phyloP scores from a whole-genome alignment of 352 stramenopile species.

The Pythium angustatum region DNA sequence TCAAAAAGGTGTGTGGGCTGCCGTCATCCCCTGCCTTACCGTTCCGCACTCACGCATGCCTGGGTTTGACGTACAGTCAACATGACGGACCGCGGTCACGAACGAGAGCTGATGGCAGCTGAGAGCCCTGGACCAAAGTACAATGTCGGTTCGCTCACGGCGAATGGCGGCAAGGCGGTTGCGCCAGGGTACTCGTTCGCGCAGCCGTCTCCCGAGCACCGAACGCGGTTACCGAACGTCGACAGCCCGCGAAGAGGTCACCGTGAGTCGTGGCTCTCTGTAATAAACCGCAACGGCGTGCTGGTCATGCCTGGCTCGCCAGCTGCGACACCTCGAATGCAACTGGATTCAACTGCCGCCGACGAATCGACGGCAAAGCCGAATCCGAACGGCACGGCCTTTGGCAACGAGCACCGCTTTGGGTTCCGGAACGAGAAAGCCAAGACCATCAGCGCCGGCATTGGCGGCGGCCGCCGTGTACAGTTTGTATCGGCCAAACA shows the following conservation, averaged over 20 bases:
- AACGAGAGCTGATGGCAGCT: constrained; percentile 71
- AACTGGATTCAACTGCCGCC: constrained; percentile 2
- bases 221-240: constrained; percentile 55
- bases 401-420: constrained; percentile 79
- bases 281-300: constrained; percentile 84
- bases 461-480: constrained; percentile 49
- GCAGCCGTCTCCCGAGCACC: constrained; percentile 47
- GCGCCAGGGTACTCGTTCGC: constrained; percentile 71
- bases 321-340: constrained; percentile 14
- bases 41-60: background rate
- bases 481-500: constrained; percentile 79
- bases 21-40: background rate
- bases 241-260: constrained; percentile 55
- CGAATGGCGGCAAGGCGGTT: constrained; percentile 54
- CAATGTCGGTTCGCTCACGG: constrained; percentile 59
- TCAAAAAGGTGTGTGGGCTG: constrained; percentile 57
- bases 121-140: constrained; percentile 86
- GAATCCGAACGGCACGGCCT: constrained; percentile 42
- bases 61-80: constrained; percentile 40
- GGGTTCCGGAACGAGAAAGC: constrained; percentile 50
- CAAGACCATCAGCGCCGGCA: constrained; percentile 27
- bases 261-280: constrained; percentile 79
- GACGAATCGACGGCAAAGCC: constrained; percentile 18
- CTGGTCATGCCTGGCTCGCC: constrained; percentile 67
- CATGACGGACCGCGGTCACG: constrained; percentile 59